Percentiles rank a stretch among this genome's conserved stretches.
Evolutionary conservation across 108 stramenopile genomes (phyloP).

Genomic region (Cyclostephanos tholiformis): DNA sequence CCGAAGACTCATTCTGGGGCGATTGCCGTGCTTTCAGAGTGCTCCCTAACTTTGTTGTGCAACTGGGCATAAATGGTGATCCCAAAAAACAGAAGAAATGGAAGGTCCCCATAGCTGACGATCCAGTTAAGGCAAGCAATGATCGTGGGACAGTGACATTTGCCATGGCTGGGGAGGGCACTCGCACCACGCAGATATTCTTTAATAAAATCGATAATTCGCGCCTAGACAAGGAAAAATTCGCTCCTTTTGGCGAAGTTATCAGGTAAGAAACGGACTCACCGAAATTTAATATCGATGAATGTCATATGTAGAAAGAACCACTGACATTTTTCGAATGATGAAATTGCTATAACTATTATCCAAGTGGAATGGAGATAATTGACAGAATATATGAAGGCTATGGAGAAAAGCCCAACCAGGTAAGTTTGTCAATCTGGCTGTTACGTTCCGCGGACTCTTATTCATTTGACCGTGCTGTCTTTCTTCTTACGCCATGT

Average conservation of each 20-base stretch:
- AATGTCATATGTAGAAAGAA: neutral
- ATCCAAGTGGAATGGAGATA: slow-evolving; percentile 67
- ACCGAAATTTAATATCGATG: neutral
- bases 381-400: slow-evolving; percentile 73
- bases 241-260: slow-evolving; percentile 83
- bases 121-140: slow-evolving; percentile 82
- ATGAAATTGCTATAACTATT: neutral
- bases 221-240: slow-evolving; percentile 82
- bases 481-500: neutral
- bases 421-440: neutral
- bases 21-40: slow-evolving; percentile 78
- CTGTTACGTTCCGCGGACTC: neutral
- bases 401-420: slow-evolving; percentile 73
- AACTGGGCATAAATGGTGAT: slow-evolving; percentile 83
- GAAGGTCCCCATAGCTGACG: slow-evolving; percentile 64
- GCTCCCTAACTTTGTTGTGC: slow-evolving; percentile 76
- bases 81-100: slow-evolving; percentile 57
- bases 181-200: slow-evolving; percentile 89
- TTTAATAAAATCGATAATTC: slow-evolving; percentile 83
- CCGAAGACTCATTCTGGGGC: slow-evolving; percentile 49
- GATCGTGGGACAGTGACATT: slow-evolving; percentile 78
- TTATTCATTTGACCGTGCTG: neutral
- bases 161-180: slow-evolving; percentile 82
- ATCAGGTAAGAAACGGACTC: slow-evolving; percentile 29
- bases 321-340: neutral